Evolutionary conservation across 106 monocot genomes (phyloP).

Genomic region (Phalaenopsis aphrodite): DNA sequence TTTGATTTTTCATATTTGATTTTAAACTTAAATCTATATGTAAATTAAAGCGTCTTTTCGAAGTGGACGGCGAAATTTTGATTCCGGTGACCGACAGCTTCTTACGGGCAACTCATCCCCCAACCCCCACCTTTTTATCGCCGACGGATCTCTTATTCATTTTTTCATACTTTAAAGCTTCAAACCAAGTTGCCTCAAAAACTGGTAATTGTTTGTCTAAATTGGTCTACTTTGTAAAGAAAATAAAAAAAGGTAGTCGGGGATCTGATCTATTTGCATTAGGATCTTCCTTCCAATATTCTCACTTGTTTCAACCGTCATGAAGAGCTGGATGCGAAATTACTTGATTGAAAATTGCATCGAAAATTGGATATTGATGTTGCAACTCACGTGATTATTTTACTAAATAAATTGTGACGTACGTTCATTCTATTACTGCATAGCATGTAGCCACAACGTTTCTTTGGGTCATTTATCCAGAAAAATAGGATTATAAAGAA

Average conservation of each 20-base stretch:
- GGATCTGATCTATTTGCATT: neutral
- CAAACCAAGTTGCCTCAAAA: too few relatives aligned
- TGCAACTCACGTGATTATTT: neutral
- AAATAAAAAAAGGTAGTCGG: neutral
- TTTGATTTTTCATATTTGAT: too few relatives aligned
- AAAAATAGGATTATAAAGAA: neutral
- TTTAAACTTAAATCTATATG: too few relatives aligned
- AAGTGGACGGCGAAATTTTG: too few relatives aligned
- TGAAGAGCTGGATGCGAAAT: neutral
- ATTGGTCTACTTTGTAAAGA: neutral
- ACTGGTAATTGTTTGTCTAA: neutral
- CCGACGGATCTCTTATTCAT: too few relatives aligned
- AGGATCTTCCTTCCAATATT: neutral
- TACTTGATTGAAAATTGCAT: neutral
- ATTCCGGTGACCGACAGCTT: too few relatives aligned
- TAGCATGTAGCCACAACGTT: neutral
- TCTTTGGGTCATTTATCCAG: neutral
- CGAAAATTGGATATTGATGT: neutral
- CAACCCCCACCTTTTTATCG: too few relatives aligned
- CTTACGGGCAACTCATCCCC: too few relatives aligned
- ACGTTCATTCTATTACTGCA: too few relatives aligned
- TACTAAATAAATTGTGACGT: neutral
- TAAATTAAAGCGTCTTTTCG: too few relatives aligned
- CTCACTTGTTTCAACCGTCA: neutral
- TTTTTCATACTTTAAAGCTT: too few relatives aligned